Evolutionary conservation across 2,329 filamentous ascomycete species (phyloP).

Genomic region (Trichoderma endophyticum): DNA sequence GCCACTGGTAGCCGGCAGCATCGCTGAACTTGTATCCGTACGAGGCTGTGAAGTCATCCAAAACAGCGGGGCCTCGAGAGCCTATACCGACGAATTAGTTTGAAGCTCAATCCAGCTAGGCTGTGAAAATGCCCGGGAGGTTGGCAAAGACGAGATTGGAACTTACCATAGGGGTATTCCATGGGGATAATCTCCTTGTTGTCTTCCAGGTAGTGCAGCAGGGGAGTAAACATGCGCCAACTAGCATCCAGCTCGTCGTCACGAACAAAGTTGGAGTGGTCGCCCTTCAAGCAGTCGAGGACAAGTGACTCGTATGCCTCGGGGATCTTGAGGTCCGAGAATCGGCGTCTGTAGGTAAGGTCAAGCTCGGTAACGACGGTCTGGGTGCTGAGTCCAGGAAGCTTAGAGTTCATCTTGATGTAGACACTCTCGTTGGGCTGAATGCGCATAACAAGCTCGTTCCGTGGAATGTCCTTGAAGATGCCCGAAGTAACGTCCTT

Average conservation of each 20-base stretch:
- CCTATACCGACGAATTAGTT: constrained; percentile 52
- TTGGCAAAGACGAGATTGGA: background rate
- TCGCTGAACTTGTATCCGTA: constrained; percentile 99
- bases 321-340: constrained; percentile 98
- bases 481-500: constrained; percentile 99
- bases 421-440: constrained; percentile 99
- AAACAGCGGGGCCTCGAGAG: constrained; percentile 89
- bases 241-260: constrained; percentile 95
- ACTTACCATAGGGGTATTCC: constrained; percentile 97
- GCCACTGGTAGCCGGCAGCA: constrained; percentile 93
- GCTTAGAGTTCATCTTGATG: constrained; percentile 99
- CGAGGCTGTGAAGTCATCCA: constrained; percentile 96
- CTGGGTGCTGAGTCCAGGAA: constrained; percentile 98
- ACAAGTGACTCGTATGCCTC: constrained; percentile 99
- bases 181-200: constrained; percentile 99
- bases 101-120: background rate
- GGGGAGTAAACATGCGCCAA: constrained; percentile 97
- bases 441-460: constrained; percentile 98
- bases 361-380: constrained; percentile 98
- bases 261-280: constrained; percentile 98
- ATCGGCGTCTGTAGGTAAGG: constrained; percentile 93
- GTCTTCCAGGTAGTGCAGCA: constrained; percentile 96
- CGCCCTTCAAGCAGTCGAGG: constrained; percentile 94
- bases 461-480: constrained; percentile 99
- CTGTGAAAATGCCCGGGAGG: background rate